Evolutionary conservation across 2,329 filamentous ascomycete species (phyloP).

Genomic region (Botryosphaeria agaves): DNA sequence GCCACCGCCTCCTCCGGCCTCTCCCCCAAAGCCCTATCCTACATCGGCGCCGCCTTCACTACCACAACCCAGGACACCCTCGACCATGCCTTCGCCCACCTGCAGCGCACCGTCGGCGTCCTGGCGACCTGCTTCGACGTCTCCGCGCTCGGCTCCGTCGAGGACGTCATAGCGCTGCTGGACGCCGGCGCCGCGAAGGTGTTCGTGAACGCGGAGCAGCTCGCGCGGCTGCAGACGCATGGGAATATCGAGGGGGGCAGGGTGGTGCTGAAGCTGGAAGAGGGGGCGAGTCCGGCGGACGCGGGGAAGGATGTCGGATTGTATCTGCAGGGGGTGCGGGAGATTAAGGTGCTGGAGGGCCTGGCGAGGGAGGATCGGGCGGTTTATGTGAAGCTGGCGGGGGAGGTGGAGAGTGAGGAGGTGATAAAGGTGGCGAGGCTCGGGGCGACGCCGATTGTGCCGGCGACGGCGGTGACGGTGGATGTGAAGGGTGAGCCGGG

Average conservation of each 20-base stretch:
- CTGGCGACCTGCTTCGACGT: slow-evolving; percentile 60
- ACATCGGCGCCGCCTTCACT: slow-evolving; percentile 40
- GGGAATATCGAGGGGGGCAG: slow-evolving; percentile 36
- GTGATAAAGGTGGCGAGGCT: slow-evolving; percentile 24
- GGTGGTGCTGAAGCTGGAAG: slow-evolving; percentile 32
- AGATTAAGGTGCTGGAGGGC: slow-evolving; percentile 24
- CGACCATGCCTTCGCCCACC: slow-evolving; percentile 31
- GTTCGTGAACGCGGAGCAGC: slow-evolving; percentile 57
- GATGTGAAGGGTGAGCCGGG: slow-evolving; percentile 40
- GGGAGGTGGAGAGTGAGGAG: slow-evolving; percentile 20
- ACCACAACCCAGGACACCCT: slow-evolving; percentile 30
- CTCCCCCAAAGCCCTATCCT: slow-evolving; percentile 32
- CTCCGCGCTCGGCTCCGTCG: slow-evolving; percentile 45
- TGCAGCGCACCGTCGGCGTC: slow-evolving; percentile 37
- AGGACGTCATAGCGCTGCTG: slow-evolving; percentile 64
- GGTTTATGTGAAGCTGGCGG: slow-evolving; percentile 31
- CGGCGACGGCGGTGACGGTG: slow-evolving; percentile 52
- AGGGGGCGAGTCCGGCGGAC: slow-evolving; percentile 22
- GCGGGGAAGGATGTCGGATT: slow-evolving; percentile 25
- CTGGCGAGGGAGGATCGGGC: slow-evolving; percentile 32
- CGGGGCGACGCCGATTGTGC: slow-evolving; percentile 51
- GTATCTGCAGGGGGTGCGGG: slow-evolving; percentile 22
- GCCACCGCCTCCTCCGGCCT: slow-evolving; percentile 31
- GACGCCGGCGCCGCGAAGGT: slow-evolving; percentile 74
- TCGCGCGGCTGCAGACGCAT: slow-evolving; percentile 35